Percentiles rank a stretch among this genome's conserved stretches.
These are phyloP conservation scores for Schizothecium vesticola DNA, from an alignment of 495 filamentous ascomycete genomes.

Conservation along the genomic window DNA sequence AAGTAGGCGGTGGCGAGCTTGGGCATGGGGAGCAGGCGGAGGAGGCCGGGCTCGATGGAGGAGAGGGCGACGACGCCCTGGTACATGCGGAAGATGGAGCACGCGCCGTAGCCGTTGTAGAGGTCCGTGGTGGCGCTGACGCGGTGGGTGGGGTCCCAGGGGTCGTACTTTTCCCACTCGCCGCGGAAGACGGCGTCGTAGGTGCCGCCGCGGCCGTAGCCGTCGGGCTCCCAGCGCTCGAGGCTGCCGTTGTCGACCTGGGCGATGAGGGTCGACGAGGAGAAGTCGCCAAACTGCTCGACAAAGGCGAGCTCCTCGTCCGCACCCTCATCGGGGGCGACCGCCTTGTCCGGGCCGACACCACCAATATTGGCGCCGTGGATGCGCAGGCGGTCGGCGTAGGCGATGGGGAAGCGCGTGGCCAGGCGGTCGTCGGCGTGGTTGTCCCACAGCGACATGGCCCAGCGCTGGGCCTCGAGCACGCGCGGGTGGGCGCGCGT, in stretches of 20 bases:
- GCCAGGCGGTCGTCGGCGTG: slow-evolving; percentile 55
- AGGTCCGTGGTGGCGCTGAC: slow-evolving; percentile 69
- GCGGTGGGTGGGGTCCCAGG: slow-evolving; percentile 75
- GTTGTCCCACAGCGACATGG: slow-evolving; percentile 80
- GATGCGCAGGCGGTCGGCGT: slow-evolving; percentile 83
- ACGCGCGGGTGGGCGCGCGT: slow-evolving; percentile 74
- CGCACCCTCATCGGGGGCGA: slow-evolving; percentile 7
- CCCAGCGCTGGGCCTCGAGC: slow-evolving; percentile 66
- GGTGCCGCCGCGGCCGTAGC: slow-evolving; percentile 65
- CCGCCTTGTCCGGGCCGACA: slow-evolving; percentile 25
- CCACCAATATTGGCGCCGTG: slow-evolving; percentile 41
- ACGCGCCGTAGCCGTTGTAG: slow-evolving; percentile 82
- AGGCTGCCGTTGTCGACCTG: slow-evolving; percentile 84
- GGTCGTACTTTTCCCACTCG: slow-evolving; percentile 80
- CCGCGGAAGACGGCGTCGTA: slow-evolving; percentile 73
- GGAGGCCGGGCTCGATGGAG: slow-evolving; percentile 70
- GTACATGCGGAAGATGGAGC: slow-evolving; percentile 84
- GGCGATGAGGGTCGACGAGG: slow-evolving; percentile 47
- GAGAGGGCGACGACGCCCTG: slow-evolving; percentile 86
- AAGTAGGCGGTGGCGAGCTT: slow-evolving; percentile 79
- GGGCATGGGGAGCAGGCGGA: slow-evolving; percentile 79
- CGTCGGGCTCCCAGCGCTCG: slow-evolving; percentile 84
- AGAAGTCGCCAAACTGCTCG: slow-evolving; percentile 40
- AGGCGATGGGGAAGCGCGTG: slow-evolving; percentile 62
- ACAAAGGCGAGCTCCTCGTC: slow-evolving; percentile 27